A percentile compares a stretch with the other conserved stretches of the same genome.
These are phyloP conservation scores for Tetraselmis striata DNA, from an alignment of 139 green algal species.

Conservation along the genomic window DNA sequence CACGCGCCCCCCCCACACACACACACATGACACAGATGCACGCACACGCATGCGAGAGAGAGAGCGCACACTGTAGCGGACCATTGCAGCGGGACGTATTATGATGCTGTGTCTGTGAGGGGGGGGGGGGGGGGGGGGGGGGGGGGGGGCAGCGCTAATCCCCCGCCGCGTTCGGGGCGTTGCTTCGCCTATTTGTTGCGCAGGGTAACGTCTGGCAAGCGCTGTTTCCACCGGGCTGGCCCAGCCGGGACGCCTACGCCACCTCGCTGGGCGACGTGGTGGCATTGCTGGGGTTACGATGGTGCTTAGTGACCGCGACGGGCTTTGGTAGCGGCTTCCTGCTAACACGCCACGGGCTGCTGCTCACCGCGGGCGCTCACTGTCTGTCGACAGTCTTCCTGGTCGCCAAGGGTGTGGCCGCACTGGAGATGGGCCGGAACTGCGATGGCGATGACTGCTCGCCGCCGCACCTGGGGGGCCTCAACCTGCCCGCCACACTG, in stretches of 20 bases:
- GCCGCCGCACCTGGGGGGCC: background rate
- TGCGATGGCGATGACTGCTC: background rate
- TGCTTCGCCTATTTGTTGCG: background rate
- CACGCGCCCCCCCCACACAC: too few relatives aligned
- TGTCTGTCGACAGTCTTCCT: background rate
- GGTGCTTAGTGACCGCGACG: background rate
- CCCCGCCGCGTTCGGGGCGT: too few relatives aligned
- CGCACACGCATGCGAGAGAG: too few relatives aligned
- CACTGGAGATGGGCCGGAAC: background rate
- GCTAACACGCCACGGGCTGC: background rate
- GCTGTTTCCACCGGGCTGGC: background rate
- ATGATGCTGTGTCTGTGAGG: too few relatives aligned
- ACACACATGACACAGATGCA: too few relatives aligned
- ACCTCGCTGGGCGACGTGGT: background rate
- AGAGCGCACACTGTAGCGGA: too few relatives aligned
- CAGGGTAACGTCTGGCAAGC: background rate
- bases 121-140: too few relatives aligned
- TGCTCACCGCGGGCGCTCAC: background rate
- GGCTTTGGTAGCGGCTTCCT: background rate
- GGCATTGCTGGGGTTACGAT: background rate
- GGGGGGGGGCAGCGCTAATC: too few relatives aligned
- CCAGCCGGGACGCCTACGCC: background rate
- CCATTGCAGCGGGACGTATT: too few relatives aligned
- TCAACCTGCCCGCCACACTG: background rate
- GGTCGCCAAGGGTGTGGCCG: background rate